Evolutionary conservation across 306 rosid genomes (phyloP).

Genomic region (Inga oerstediana): DNA sequence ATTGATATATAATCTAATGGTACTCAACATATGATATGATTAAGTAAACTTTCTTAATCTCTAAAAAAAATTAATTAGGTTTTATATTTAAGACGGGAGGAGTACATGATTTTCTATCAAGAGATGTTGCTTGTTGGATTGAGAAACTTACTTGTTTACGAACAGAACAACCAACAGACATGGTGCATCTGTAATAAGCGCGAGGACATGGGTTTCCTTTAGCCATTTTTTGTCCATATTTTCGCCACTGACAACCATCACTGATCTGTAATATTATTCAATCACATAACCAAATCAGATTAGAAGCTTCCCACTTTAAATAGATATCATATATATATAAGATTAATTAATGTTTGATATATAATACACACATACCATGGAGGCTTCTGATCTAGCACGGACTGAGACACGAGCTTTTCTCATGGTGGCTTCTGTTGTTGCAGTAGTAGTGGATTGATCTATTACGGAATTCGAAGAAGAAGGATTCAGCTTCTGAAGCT

Average conservation of each 20-base stretch:
- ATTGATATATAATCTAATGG: no score
- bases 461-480: conserved; percentile 35
- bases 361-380: conserved; percentile 53
- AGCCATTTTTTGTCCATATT: conserved; percentile 96
- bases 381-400: conserved; percentile 94
- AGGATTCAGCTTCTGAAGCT: conserved; percentile 49
- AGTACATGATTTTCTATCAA: not conserved
- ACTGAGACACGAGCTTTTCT: conserved; percentile 97
- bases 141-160: conserved; percentile 84
- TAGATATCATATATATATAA: not conserved
- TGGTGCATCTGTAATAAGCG: conserved; percentile 91
- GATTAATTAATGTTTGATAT: no score
- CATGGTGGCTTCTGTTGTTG: conserved; percentile 81
- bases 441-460: conserved; percentile 57
- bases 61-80: no score
- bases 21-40: no score
- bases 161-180: conserved; percentile 96
- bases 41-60: no score
- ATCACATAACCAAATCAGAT: not conserved
- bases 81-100: no score
- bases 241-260: conserved; percentile 98
- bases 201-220: conserved; percentile 99
- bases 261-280: conserved; percentile 55
- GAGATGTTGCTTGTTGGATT: not conserved
- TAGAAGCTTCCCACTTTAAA: not conserved